These are phyloP conservation scores for Agaricus sinodeliciosus DNA, from an alignment of 768 basidiomycete species.

Conservation along the genomic window DNA sequence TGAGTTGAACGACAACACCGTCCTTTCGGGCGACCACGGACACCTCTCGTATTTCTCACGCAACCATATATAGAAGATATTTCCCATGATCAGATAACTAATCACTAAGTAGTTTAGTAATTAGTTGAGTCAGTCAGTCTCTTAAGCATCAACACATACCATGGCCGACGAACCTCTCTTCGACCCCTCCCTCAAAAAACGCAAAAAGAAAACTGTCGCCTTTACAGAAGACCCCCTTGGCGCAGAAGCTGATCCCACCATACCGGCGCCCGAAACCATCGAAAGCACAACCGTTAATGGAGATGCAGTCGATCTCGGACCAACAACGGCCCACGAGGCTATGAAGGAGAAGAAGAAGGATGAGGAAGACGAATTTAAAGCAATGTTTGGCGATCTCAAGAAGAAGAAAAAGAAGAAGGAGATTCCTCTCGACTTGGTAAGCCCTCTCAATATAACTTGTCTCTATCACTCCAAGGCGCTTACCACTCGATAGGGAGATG, in stretches of 20 bases:
- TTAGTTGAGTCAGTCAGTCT: background rate
- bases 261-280: conserved; percentile 68
- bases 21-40: background rate
- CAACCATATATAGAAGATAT: conserved; percentile 18
- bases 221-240: conserved; percentile 82
- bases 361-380: conserved; percentile 71
- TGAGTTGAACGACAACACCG: conserved; percentile 15
- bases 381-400: conserved; percentile 85
- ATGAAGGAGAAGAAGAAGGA: conserved; percentile 54
- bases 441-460: conserved; percentile 17
- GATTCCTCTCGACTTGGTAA: conserved; percentile 74
- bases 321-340: conserved; percentile 67
- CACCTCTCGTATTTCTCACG: conserved; percentile 21
- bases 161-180: conserved; percentile 51
- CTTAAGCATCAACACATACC: background rate
- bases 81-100: conserved; percentile 5
- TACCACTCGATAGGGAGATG: conserved; percentile 44
- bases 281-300: conserved; percentile 65
- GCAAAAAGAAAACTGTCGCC: conserved; percentile 83
- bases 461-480: background rate
- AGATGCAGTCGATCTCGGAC: conserved; percentile 70
- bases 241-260: conserved; percentile 76
- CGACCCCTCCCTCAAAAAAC: conserved; percentile 79
- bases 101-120: background rate
- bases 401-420: conserved; percentile 95